Conservation (phyloP, 2,329 filamentous ascomycete genomes). For the Curvularia eragrostidis region DNA sequence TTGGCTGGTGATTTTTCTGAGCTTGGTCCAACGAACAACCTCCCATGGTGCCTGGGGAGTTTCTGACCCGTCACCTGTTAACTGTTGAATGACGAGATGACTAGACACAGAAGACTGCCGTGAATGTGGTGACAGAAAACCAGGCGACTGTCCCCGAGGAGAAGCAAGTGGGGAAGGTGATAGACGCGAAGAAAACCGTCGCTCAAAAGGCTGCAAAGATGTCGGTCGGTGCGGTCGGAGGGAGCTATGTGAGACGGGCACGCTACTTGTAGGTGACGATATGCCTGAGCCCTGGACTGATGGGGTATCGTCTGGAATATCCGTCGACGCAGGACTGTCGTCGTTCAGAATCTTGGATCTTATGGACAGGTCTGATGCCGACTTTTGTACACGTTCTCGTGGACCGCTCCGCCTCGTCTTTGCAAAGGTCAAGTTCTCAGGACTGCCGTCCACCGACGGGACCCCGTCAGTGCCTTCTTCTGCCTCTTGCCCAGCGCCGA, state of each 20-base stretch:
- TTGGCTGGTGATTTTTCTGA: constrained; percentile 87
- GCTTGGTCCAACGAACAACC: constrained; percentile 92
- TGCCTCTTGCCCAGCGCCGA: constrained; percentile 23
- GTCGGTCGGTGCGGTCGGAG: constrained; percentile 77
- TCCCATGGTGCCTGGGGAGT: constrained; percentile 88
- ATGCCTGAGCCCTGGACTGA: constrained; percentile 72
- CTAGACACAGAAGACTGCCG: constrained; percentile 81
- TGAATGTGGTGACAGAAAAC: constrained; percentile 77
- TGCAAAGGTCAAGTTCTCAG: constrained; percentile 44
- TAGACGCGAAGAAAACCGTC: constrained; percentile 87
- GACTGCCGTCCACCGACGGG: constrained; percentile 27
- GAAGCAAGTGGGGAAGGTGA: constrained; percentile 64
- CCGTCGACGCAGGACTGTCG: constrained; percentile 74
- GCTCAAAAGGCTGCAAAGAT: constrained; percentile 90
- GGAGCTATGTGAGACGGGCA: constrained; percentile 72
- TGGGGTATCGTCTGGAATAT: constrained; percentile 81
- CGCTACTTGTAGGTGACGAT: constrained; percentile 74
- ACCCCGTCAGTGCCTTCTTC: constrained; percentile 37
- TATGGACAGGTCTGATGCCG: constrained; percentile 29
- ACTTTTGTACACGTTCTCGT: constrained; percentile 30
- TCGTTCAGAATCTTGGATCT: constrained; percentile 25
- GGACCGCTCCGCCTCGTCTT: constrained; percentile 28
- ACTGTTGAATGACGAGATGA: constrained; percentile 65
- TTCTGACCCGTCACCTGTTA: constrained; percentile 59
- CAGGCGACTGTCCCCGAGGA: constrained; percentile 75